Evolutionary conservation across 2,329 filamentous ascomycete genomes (phyloP).

Genomic region (Ascochyta rabiei): DNA sequence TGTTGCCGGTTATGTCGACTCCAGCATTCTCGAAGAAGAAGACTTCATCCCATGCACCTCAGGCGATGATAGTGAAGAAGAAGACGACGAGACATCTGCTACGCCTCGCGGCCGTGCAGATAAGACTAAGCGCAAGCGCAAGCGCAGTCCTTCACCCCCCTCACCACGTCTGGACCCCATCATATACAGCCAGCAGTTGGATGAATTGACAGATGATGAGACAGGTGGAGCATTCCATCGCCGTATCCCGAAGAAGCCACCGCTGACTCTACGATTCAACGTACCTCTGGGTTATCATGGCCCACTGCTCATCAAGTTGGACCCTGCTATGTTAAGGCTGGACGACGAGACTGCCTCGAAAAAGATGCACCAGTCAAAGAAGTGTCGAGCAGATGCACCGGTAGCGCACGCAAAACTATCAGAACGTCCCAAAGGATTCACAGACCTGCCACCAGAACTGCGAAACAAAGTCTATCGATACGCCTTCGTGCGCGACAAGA

Average conservation of each 20-base stretch:
- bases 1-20: constrained; percentile 50
- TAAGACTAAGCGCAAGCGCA: constrained; percentile 41
- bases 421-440: constrained; percentile 26
- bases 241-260: constrained; percentile 24
- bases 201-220: constrained; percentile 39
- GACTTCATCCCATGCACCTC: constrained; percentile 35
- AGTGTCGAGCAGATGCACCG: background rate
- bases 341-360: constrained; percentile 13
- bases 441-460: constrained; percentile 49
- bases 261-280: constrained; percentile 54
- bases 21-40: constrained; percentile 42
- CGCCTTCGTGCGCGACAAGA: constrained; percentile 46
- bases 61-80: constrained; percentile 41
- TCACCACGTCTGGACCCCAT: constrained; percentile 45
- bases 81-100: constrained; percentile 28
- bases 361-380: constrained; percentile 27
- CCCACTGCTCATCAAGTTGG: constrained; percentile 52
- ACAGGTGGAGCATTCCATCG: constrained; percentile 22
- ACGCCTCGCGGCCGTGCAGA: constrained; percentile 9
- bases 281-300: constrained; percentile 53
- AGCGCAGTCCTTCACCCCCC: constrained; percentile 43
- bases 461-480: constrained; percentile 56
- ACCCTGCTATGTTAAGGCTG: constrained; percentile 32
- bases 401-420: background rate
- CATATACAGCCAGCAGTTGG: constrained; percentile 37